Percentiles rank a stretch among this genome's conserved stretches.
Conservation (phyloP, 352 stramenopile species). For the Globisporangium perplexum region DNA sequence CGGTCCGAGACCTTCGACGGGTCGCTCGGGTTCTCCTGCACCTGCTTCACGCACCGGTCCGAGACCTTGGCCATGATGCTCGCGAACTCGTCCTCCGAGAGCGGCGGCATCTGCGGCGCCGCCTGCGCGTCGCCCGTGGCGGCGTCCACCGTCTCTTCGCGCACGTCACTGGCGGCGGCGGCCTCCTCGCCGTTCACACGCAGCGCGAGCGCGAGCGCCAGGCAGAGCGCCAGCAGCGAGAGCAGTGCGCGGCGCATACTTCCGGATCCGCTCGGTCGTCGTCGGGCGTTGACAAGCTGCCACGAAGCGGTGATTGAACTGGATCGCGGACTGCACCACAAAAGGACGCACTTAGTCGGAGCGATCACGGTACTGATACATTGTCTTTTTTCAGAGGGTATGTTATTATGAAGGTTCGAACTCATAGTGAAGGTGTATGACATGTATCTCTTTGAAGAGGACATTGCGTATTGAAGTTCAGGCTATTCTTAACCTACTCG, state of each 20-base stretch:
- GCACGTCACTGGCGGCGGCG: conserved; percentile 23
- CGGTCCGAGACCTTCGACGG: conserved; percentile 55
- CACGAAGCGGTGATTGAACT: background rate
- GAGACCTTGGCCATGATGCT: conserved; percentile 73
- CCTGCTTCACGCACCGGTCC: conserved; percentile 63
- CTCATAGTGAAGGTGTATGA: too few relatives aligned
- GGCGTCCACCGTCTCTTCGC: conserved; percentile 40
- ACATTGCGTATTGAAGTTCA: too few relatives aligned
- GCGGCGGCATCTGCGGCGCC: conserved; percentile 30
- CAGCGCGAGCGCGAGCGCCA: conserved; percentile 24
- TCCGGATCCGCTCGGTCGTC: background rate
- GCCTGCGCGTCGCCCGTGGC: conserved; percentile 14
- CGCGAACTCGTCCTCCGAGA: conserved; percentile 57
- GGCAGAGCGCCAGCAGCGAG: conserved; percentile 41
- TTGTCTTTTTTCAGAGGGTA: background rate
- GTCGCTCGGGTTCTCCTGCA: conserved; percentile 64
- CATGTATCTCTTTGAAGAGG: too few relatives aligned
- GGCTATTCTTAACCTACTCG: too few relatives aligned
- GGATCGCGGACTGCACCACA: too few relatives aligned
- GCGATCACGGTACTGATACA: background rate
- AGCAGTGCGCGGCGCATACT: conserved; percentile 40
- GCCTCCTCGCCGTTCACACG: conserved; percentile 4
- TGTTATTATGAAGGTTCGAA: too few relatives aligned
- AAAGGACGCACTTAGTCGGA: background rate
- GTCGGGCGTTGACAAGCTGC: background rate